These are phyloP conservation scores for Neurospora cerealis DNA, from an alignment of 495 filamentous ascomycete species.

Conservation along the genomic window DNA sequence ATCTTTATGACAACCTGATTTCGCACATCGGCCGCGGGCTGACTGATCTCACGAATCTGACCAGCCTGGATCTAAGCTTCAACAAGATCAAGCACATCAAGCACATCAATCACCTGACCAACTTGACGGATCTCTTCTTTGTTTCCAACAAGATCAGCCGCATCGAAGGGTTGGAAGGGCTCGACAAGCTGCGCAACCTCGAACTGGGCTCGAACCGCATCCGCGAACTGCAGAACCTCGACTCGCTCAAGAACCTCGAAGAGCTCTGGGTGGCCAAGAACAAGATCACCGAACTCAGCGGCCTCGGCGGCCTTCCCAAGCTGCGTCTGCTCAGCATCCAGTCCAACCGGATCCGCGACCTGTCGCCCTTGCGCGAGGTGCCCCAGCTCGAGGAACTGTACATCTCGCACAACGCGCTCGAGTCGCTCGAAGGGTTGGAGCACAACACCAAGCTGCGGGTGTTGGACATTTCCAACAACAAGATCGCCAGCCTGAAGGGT, in stretches of 20 bases:
- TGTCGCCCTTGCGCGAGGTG: slow-evolving; percentile 63
- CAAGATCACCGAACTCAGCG: slow-evolving; percentile 81
- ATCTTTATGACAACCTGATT: slow-evolving; percentile 98
- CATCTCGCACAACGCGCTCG: slow-evolving; percentile 93
- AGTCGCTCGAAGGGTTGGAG: slow-evolving; percentile 65
- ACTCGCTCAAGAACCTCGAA: slow-evolving; percentile 62
- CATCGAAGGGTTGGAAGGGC: slow-evolving; percentile 76
- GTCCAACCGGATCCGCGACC: slow-evolving; percentile 82
- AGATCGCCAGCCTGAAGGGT: slow-evolving; percentile 62
- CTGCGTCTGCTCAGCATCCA: slow-evolving; percentile 91
- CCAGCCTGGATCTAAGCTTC: slow-evolving; percentile 83
- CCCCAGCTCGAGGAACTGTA: slow-evolving; percentile 89
- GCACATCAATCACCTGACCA: slow-evolving; percentile 65
- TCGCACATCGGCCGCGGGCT: slow-evolving; percentile 68
- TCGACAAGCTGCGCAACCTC: slow-evolving; percentile 65
- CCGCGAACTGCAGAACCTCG: slow-evolving; percentile 80
- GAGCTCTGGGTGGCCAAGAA: slow-evolving; percentile 97
- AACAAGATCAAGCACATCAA: slow-evolving; percentile 99
- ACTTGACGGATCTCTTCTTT: slow-evolving; percentile 81
- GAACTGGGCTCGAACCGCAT: slow-evolving; percentile 91
- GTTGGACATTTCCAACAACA: slow-evolving; percentile 87
- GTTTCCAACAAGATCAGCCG: slow-evolving; percentile 85
- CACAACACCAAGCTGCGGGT: slow-evolving; percentile 59
- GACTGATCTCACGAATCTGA: slow-evolving; percentile 64
- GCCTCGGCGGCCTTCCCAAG: slow-evolving; percentile 57